Evolutionary conservation across 2,329 filamentous ascomycete genomes (phyloP).

Genomic region (Xylaria hypoxylon): DNA sequence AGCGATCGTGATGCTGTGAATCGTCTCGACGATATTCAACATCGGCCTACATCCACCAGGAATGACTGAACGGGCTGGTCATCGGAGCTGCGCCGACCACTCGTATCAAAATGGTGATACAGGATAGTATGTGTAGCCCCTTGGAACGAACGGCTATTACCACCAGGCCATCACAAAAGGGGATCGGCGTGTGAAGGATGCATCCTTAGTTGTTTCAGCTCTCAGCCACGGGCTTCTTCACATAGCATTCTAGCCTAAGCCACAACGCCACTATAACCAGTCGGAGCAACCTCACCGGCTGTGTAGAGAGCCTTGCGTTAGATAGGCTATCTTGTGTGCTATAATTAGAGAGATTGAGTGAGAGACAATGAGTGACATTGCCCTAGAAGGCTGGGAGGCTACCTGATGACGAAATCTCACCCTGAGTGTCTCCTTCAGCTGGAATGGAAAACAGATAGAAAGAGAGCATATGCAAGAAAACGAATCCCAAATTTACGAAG

Average conservation of each 20-base stretch:
- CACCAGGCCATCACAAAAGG: neutral
- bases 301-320: neutral
- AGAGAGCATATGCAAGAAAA: neutral
- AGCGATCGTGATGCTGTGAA: neutral
- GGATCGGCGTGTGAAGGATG: slow-evolving; percentile 6
- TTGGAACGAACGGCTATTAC: no score
- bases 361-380: neutral
- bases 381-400: neutral
- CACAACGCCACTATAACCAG: neutral
- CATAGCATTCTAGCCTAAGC: neutral
- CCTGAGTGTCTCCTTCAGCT: neutral
- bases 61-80: neutral
- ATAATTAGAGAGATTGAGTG: neutral
- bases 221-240: slow-evolving; percentile 5
- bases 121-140: slow-evolving; percentile 5
- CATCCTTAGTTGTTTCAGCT: slow-evolving; percentile 2
- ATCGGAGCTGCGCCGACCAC: slow-evolving; percentile 10
- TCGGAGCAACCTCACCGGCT: slow-evolving; percentile 22
- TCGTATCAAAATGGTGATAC: neutral
- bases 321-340: neutral
- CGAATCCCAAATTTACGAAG: neutral
- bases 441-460: no score
- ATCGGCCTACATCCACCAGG: neutral
- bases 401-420: neutral
- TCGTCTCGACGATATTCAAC: neutral